phyloP scores from a whole-genome alignment of 2,329 filamentous ascomycete genomes.

The Diplodia corticola region DNA sequence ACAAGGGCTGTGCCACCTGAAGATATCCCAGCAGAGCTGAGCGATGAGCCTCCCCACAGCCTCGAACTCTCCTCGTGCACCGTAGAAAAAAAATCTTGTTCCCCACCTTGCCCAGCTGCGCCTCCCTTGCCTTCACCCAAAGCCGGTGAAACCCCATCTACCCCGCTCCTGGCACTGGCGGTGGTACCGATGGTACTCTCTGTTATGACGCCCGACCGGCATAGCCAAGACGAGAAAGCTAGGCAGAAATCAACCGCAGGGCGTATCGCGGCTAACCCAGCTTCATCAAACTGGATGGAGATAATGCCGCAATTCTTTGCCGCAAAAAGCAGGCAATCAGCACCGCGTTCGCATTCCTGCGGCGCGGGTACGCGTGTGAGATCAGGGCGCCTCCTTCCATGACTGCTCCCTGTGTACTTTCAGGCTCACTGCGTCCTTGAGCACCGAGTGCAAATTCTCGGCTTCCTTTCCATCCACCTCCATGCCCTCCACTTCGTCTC shows the following conservation, averaged over 20 bases:
- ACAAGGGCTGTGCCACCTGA: neutral
- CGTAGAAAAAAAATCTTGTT: neutral
- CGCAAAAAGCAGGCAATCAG: neutral
- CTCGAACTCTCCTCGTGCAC: neutral
- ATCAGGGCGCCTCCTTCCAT: constrained; percentile 41
- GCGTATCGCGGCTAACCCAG: neutral
- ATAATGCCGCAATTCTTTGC: neutral
- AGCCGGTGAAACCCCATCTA: neutral
- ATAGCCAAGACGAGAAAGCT: neutral
- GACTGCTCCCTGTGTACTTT: constrained; percentile 43
- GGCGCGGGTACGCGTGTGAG: neutral
- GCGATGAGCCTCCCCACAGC: neutral
- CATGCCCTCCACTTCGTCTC: constrained; percentile 42
- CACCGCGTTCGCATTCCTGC: neutral
- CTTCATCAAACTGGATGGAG: neutral
- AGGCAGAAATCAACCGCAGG: neutral
- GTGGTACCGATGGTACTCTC: neutral
- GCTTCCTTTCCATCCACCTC: constrained; percentile 37
- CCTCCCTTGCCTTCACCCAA: neutral
- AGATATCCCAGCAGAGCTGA: neutral
- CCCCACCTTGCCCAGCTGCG: neutral
- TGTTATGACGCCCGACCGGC: neutral
- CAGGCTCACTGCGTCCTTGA: constrained; percentile 42
- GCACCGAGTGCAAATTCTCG: constrained; percentile 39
- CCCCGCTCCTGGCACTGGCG: neutral